These are phyloP conservation scores for Fragaria ananassa DNA, from an alignment of 306 rosid genomes.

Conservation along the genomic window DNA sequence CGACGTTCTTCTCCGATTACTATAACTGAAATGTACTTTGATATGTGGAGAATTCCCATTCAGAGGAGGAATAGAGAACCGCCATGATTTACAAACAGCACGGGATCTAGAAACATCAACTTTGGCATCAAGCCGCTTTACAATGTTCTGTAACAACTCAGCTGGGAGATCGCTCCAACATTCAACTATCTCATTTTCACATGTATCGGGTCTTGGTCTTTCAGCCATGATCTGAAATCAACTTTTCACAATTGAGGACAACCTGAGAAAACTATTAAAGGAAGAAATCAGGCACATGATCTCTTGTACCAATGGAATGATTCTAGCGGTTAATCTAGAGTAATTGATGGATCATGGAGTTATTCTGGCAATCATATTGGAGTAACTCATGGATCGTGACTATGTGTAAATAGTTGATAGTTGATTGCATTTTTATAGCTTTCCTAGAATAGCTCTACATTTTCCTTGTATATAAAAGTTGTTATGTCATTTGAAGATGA, in stretches of 20 bases:
- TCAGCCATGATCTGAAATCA: not conserved
- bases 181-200: not conserved
- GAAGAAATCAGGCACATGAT: too few species aligned
- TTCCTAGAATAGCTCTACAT: too few species aligned
- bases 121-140: not conserved
- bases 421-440: too few species aligned
- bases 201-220: not conserved
- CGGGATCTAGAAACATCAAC: conserved; percentile 12
- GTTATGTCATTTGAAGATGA: too few species aligned
- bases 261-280: not conserved
- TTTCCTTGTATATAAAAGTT: too few species aligned
- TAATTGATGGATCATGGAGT: too few species aligned
- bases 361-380: too few species aligned
- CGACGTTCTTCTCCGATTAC: conserved; percentile 15
- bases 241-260: not conserved
- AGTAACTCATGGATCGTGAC: too few species aligned
- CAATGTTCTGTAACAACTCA: conserved; percentile 11
- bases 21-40: too few species aligned
- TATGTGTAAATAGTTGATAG: too few species aligned
- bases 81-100: conserved; percentile 25
- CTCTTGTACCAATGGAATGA: too few species aligned
- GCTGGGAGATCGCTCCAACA: conserved; percentile 24
- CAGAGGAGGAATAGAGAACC: conserved; percentile 18
- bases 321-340: too few species aligned
- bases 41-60: not conserved